phyloP scores from a whole-genome alignment of 805 yeast species.

The Lachancea cidri region DNA sequence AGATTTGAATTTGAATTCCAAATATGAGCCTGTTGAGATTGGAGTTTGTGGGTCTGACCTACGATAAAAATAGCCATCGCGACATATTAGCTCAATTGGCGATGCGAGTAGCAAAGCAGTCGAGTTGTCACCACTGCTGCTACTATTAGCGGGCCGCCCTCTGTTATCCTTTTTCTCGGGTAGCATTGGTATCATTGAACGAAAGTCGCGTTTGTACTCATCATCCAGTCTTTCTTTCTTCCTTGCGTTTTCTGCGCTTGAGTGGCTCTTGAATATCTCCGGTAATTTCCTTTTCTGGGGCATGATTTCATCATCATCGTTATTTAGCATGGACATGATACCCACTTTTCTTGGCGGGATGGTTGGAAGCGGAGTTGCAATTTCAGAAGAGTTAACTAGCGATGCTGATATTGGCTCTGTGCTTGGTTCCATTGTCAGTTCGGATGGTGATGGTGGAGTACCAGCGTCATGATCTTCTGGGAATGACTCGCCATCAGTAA shows the following conservation, averaged over 20 bases:
- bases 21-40: slow-evolving; percentile 29
- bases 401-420: not conserved
- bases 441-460: slow-evolving; percentile 7
- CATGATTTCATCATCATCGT: slow-evolving; percentile 15
- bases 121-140: slow-evolving; percentile 11
- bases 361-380: slow-evolving; percentile 21
- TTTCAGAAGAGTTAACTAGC: slow-evolving; percentile 3
- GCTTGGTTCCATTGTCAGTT: slow-evolving; percentile 4
- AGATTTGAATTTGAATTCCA: slow-evolving; percentile 28
- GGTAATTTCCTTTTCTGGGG: slow-evolving; percentile 5
- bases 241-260: slow-evolving; percentile 4
- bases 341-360: slow-evolving; percentile 18
- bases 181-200: slow-evolving; percentile 10
- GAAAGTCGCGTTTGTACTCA: slow-evolving; percentile 5
- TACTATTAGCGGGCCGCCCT: slow-evolving; percentile 11
- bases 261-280: slow-evolving; percentile 3
- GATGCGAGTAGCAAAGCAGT: slow-evolving; percentile 21
- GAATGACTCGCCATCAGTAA: not conserved
- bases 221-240: slow-evolving; percentile 8
- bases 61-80: slow-evolving; percentile 30
- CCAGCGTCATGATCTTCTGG: slow-evolving; percentile 3
- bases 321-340: slow-evolving; percentile 23
- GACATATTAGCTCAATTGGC: slow-evolving; percentile 30
- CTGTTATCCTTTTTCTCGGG: slow-evolving; percentile 12
- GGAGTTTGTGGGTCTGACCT: slow-evolving; percentile 24